A percentile compares a stretch with the other conserved stretches of the same genome.
Evolutionary conservation across 495 filamentous ascomycete species (phyloP).

Genomic region (Hypoxylon lenormandii): DNA sequence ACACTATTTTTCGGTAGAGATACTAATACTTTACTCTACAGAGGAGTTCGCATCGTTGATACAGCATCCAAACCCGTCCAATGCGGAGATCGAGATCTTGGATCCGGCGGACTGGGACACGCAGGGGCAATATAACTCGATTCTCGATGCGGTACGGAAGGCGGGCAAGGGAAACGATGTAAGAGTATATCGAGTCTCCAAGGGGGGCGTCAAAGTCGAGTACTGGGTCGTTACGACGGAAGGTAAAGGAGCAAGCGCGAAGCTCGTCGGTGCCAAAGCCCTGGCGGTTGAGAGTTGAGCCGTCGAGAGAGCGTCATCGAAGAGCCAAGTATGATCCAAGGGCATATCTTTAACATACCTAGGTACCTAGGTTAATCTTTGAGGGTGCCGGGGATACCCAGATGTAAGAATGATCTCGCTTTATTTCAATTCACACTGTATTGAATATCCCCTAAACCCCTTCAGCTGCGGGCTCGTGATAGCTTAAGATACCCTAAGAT

Average conservation of each 20-base stretch:
- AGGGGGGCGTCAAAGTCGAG: slow-evolving; percentile 72
- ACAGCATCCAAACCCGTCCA: slow-evolving; percentile 60
- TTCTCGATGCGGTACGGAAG: slow-evolving; percentile 69
- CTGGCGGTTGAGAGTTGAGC: slow-evolving; percentile 76
- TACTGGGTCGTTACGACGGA: slow-evolving; percentile 78
- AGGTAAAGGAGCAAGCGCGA: slow-evolving; percentile 62
- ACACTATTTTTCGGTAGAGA: too few species aligned
- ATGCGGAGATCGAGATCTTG: slow-evolving; percentile 65
- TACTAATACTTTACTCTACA: slow-evolving; percentile 39
- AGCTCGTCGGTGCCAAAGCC: slow-evolving; percentile 79
- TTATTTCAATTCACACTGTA: background rate
- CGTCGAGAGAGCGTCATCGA: background rate
- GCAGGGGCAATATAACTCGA: slow-evolving; percentile 67
- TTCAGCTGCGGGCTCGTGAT: background rate
- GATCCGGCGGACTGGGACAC: slow-evolving; percentile 72
- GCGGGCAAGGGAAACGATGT: slow-evolving; percentile 71
- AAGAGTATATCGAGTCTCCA: slow-evolving; percentile 75
- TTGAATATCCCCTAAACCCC: background rate
- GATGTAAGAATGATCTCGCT: background rate
- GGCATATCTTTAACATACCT: too few species aligned
- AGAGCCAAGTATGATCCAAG: background rate
- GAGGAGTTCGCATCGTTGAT: slow-evolving; percentile 71
- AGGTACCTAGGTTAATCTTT: too few species aligned
- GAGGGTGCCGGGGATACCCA: too few species aligned
- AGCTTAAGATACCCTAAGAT: background rate